A percentile compares a stretch with the other conserved stretches of the same genome.
Conservation (phyloP, 179 eudicot genomes). For the Silene noctiflora region DNA sequence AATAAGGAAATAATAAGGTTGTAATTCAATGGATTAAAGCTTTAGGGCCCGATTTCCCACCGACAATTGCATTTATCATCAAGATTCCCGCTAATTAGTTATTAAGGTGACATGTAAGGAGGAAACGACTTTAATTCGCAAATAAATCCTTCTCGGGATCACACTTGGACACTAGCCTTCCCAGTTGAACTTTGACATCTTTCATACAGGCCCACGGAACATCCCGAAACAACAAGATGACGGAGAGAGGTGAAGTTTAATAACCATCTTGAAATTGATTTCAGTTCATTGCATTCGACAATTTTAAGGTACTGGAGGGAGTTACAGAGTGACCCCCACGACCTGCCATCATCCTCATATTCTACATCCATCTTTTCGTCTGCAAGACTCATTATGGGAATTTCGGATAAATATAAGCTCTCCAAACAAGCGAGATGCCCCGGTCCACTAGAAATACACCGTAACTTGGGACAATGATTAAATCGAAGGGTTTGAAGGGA, state of each 20-base stretch:
- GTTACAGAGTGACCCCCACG: constrained; percentile 5
- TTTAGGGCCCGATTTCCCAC: no score
- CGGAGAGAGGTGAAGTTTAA: constrained; percentile 3
- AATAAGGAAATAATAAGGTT: no score
- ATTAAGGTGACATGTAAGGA: no score
- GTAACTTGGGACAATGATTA: background rate
- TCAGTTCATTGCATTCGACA: background rate
- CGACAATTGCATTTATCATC: no score
- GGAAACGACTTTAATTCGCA: no score
- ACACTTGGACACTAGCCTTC: no score
- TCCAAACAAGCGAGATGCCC: background rate
- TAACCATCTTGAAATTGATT: constrained; percentile 7
- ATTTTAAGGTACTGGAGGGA: background rate
- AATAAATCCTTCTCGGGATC: no score
- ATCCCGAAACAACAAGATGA: background rate
- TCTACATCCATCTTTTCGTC: background rate
- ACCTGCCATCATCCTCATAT: background rate
- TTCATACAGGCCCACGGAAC: background rate
- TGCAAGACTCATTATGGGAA: constrained; percentile 1
- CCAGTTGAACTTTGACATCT: constrained; percentile 9
- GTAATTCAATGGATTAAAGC: no score
- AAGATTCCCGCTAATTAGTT: no score
- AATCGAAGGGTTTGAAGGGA: background rate
- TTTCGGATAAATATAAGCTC: background rate
- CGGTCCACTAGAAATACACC: background rate